Evolutionary conservation across 2,329 filamentous ascomycete genomes (phyloP).

Genomic region (Hypomyces perniciosus): DNA sequence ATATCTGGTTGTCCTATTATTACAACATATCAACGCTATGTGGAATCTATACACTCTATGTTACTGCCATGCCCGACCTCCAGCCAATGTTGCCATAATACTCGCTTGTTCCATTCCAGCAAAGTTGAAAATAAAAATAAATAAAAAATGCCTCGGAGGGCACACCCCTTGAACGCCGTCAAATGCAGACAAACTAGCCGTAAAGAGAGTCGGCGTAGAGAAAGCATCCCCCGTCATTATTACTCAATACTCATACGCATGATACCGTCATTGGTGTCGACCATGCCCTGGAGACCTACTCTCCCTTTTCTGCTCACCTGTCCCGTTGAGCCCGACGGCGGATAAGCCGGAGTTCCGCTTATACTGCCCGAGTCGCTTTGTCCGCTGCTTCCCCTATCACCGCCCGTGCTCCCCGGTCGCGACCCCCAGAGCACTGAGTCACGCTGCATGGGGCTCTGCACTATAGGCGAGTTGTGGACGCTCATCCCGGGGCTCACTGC

Average conservation of each 20-base stretch:
- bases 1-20: not conserved
- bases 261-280: conserved; percentile 86
- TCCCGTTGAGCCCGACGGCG: conserved; percentile 31
- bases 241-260: conserved; percentile 98
- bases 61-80: not conserved
- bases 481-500: conserved; percentile 90
- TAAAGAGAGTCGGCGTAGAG: not conserved
- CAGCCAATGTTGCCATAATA: too few species aligned
- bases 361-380: conserved; percentile 45
- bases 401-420: conserved; percentile 57
- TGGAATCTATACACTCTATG: not conserved
- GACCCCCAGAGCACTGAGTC: conserved; percentile 69
- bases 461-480: conserved; percentile 80
- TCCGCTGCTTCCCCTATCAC: conserved; percentile 45
- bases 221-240: not conserved
- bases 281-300: conserved; percentile 86
- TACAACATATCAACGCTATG: not conserved
- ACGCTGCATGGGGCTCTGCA: conserved; percentile 75
- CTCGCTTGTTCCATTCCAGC: not conserved
- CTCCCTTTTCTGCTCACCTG: conserved; percentile 52
- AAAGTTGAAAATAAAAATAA: not conserved
- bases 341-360: conserved; percentile 23
- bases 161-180: not conserved
- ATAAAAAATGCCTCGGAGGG: not conserved
- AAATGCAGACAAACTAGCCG: not conserved